Conservation (phyloP, 2,329 filamentous ascomycete species). For the Atkinsonella texensis region DNA sequence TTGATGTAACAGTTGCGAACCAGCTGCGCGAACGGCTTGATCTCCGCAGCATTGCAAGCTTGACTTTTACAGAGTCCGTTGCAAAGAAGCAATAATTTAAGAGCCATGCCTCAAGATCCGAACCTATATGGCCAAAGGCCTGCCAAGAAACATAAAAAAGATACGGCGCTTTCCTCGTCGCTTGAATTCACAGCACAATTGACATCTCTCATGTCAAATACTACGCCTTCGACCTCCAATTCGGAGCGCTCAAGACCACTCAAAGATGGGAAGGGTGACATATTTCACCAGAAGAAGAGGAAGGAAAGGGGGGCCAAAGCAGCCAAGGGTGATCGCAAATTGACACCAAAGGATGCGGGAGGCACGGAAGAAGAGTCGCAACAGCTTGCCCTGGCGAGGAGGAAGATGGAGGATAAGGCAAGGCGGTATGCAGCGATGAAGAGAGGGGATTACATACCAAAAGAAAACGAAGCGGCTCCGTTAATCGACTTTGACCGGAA, state of each 20-base stretch:
- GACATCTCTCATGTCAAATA: conserved; percentile 60
- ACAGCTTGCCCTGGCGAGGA: conserved; percentile 58
- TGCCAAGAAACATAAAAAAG: conserved; percentile 56
- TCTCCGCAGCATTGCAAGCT: background rate
- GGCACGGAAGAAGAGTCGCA: conserved; percentile 52
- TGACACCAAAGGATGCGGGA: conserved; percentile 38
- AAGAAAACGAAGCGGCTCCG: conserved; percentile 50
- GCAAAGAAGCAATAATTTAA: background rate
- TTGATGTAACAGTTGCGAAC: too few species aligned
- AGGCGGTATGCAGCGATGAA: conserved; percentile 83
- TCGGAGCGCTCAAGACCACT: conserved; percentile 33
- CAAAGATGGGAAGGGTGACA: conserved; percentile 37
- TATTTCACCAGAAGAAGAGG: conserved; percentile 19
- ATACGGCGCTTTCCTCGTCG: conserved; percentile 58
- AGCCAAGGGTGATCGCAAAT: conserved; percentile 39
- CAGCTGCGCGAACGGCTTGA: background rate
- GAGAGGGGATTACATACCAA: conserved; percentile 66
- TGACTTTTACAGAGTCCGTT: background rate
- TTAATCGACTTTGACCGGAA: conserved; percentile 93
- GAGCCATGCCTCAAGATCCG: conserved; percentile 48
- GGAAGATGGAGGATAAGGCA: conserved; percentile 83
- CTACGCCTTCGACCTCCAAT: conserved; percentile 28
- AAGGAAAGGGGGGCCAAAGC: conserved; percentile 15
- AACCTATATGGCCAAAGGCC: conserved; percentile 67
- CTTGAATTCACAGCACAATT: conserved; percentile 85